Base-by-base conservation (phyloP, 495 filamentous ascomycete species). In the Lepidopterella palustris region DNA sequence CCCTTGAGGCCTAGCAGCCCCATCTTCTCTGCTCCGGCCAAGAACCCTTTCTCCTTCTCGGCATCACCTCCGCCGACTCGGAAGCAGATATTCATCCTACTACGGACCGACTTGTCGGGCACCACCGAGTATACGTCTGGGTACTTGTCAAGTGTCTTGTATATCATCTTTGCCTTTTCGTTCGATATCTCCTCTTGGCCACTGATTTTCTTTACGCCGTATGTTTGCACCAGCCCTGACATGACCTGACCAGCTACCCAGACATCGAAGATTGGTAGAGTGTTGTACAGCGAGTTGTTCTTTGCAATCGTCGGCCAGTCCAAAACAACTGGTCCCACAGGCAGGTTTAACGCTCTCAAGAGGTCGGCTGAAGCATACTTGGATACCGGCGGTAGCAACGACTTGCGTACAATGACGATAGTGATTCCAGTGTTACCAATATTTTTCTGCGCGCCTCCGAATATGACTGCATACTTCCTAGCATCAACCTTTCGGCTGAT, bases 231-330 rank as follows among this genome's bases (percentile, higher is more conserved):
- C 3, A 91, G 76, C 50, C 79, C 78, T 42, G 81, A 78, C 76
- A 97, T 86, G 27, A 97, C 91, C 66, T 88, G 81, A 26, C 89
- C 87, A 21, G 90, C 89, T 56, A 97, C 82, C 79, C 84, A 97
- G 52, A 97, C 86, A 65, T 89, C 89, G 73, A 97, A 96, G 66
- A 97, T 96, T 60, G 88, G 89, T 25, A 97, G 79, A 2, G 92
- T 97, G 76, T 96, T 97, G 76, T 96, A 96, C 53, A 97, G 78
- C 61, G 84, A 89, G 76, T 90, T 90, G 73, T 91, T 90, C 78
- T 91, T 91, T 20, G 88, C 86, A 35, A 88, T 82, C 0, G 80
- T 87, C 48, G 87, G 80, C 72, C 91, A 97, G 71, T 89, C 82
- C 42, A 96, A 75, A 39, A 96, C 81, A 6, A 89, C 79, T 1